Conservation (phyloP, 768 basidiomycete species). For the Rhodosporidiobolus odoratus region DNA sequence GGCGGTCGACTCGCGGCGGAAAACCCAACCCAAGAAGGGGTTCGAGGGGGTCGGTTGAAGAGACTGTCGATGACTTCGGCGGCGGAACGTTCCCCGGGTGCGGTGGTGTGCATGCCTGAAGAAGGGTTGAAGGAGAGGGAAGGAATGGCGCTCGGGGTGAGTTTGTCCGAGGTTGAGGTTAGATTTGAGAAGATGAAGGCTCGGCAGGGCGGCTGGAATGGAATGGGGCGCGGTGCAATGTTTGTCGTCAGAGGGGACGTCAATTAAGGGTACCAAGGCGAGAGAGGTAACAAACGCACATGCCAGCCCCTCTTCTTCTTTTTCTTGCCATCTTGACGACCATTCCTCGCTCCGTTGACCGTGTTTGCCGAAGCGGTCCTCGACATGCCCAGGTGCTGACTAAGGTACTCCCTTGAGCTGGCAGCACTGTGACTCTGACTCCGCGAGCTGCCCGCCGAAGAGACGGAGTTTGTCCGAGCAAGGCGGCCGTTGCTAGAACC, state of each 20-base stretch:
- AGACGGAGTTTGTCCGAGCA: slow-evolving; percentile 17
- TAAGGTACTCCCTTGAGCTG: no score
- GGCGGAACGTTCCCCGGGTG: slow-evolving; percentile 30
- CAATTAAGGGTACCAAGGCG: background rate
- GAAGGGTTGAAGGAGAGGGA: background rate
- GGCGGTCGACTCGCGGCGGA: background rate
- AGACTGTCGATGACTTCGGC: slow-evolving; percentile 28
- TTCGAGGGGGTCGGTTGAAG: slow-evolving; percentile 25
- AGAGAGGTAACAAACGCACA: background rate
- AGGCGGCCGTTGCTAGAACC: background rate
- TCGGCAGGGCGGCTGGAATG: background rate
- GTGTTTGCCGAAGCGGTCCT: background rate
- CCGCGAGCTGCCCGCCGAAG: slow-evolving; percentile 5
- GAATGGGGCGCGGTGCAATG: background rate
- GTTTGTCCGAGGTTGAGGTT: background rate
- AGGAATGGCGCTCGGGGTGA: background rate
- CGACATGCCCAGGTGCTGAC: no score
- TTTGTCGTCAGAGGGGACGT: no score
- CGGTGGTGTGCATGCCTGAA: background rate
- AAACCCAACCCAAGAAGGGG: background rate
- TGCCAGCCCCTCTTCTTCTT: slow-evolving; percentile 6
- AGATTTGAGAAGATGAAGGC: background rate
- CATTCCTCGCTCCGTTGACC: slow-evolving; percentile 1
- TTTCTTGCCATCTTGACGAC: background rate
- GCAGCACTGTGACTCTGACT: background rate